Base-by-base conservation (phyloP, 768 basidiomycete species). In the Boletellus emodensis region DNA sequence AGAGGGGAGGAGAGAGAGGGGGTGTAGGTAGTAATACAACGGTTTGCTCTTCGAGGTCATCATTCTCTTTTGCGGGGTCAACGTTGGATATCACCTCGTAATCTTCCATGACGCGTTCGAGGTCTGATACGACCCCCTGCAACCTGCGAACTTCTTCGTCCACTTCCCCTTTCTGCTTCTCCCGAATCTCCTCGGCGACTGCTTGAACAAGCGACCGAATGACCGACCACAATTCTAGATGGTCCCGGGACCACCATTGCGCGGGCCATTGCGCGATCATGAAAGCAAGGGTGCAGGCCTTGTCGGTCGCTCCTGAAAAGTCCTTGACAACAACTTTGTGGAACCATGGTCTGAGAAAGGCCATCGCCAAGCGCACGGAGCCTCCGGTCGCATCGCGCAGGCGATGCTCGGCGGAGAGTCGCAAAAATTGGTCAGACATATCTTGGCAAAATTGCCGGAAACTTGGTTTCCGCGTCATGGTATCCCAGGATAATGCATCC, bases 401-500 rank as follows among this genome's bases (percentile, higher is more conserved):
- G 26, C 81, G 80, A 40, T 72, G 71, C 48, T 86, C 83, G 28
- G 73, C 57, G 1, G 81, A 69, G 49, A 80, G 72, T 39, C 70
- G 75, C 42, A 82, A 66, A 69, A 87, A 90, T 28, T 75, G 74
- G 41, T 77, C 78, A 4, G 84, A 79, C 75, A 84, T 81, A 17
- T 80, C 79, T 58, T 80, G 79, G 68, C 86, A 89, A 65, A 90
- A 90, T 50, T 79, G 76, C 37, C 80, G 80, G 68, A 79, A 90
- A 63, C 72, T 81, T 15, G 76, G 70, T 60, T 83, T 85, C 62
- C 77, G 78, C 37, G 74, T 74, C 10, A 75, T 71, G 54, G 79
- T 82, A 52, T 84, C 77, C 85, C 85, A 76, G 17, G 72, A 63
- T 22, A 78, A 55, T 22, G 56, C 47, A n/a, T 71, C 65, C 58